Conservation (phyloP, 129 eudicot species). For the Flaveria brownii region DNA sequence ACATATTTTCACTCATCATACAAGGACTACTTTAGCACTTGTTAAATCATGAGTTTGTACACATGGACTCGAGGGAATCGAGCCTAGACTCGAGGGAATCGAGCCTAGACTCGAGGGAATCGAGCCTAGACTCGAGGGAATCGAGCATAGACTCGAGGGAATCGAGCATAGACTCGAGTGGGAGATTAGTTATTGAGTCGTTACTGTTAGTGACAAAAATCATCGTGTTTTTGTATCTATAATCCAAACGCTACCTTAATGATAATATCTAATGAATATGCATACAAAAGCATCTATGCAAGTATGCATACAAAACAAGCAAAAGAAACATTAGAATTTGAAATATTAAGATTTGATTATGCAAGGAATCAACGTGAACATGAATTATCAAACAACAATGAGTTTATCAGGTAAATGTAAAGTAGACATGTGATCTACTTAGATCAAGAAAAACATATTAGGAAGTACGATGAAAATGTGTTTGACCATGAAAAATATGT, state of each 20-base stretch:
- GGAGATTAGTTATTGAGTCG: not conserved
- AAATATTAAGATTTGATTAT: not conserved
- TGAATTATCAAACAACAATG: not conserved
- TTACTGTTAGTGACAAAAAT: constrained; percentile 18
- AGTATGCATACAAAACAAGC: not conserved
- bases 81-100: constrained; percentile 10
- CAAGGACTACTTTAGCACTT: not conserved
- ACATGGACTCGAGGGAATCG: constrained; percentile 12
- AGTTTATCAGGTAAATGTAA: constrained; percentile 13
- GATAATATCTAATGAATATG: not conserved
- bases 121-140: constrained; percentile 15
- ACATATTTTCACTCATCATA: not conserved
- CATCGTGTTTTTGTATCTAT: constrained; percentile 15
- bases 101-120: constrained; percentile 13
- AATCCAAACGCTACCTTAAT: not conserved
- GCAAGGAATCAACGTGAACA: constrained; percentile 4
- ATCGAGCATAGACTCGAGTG: constrained; percentile 15
- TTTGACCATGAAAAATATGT: constrained; percentile 9
- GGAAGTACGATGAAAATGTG: constrained; percentile 12
- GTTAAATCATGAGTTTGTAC: constrained; percentile 1
- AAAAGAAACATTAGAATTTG: not conserved
- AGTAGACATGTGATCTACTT: constrained; percentile 10
- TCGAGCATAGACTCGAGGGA: constrained; percentile 7
- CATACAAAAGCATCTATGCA: not conserved
- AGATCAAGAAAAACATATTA: constrained; percentile 8